phyloP scores from a whole-genome alignment of 1,139 yeast species.

The Lodderomyces margitis region DNA sequence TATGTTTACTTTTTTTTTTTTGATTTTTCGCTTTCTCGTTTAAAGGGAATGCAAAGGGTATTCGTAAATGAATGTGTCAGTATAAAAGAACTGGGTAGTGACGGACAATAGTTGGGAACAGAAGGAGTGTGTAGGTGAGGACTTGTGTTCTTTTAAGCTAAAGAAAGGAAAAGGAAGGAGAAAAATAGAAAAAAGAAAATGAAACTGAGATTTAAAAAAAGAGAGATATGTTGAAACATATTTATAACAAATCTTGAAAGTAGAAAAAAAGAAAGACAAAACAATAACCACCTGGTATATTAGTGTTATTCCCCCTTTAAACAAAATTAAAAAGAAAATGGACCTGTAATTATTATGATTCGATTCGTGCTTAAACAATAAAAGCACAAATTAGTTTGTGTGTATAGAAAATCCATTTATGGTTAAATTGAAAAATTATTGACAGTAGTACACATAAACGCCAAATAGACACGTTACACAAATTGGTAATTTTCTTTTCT shows the following conservation, averaged over 20 bases:
- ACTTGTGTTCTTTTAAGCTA: slow-evolving; percentile 1
- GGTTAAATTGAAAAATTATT: no score
- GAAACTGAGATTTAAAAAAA: neutral
- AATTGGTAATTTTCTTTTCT: no score
- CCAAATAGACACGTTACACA: no score
- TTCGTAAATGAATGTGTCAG: slow-evolving; percentile 3
- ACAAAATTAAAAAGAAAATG: no score
- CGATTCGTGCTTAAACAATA: no score
- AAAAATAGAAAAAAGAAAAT: slow-evolving; percentile 1
- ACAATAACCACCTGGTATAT: neutral
- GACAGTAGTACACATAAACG: no score
- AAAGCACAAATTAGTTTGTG: no score
- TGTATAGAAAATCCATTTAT: no score
- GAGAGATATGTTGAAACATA: slow-evolving; percentile 1
- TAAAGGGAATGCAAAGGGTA: slow-evolving; percentile 1
- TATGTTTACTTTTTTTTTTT: slow-evolving; percentile 3
- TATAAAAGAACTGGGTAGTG: neutral
- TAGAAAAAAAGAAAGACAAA: neutral
- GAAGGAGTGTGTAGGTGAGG: neutral
- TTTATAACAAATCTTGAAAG: neutral
- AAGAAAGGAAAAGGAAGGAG: neutral
- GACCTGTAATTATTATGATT: no score
- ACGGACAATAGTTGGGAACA: slow-evolving; percentile 2
- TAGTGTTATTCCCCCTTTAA: neutral
- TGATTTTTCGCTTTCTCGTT: slow-evolving; percentile 3